A percentile compares a stretch with the other conserved stretches of the same genome.
These are phyloP conservation scores for Chloris gayana DNA, from an alignment of 176 grass and related monocot species.

Conservation along the genomic window DNA sequence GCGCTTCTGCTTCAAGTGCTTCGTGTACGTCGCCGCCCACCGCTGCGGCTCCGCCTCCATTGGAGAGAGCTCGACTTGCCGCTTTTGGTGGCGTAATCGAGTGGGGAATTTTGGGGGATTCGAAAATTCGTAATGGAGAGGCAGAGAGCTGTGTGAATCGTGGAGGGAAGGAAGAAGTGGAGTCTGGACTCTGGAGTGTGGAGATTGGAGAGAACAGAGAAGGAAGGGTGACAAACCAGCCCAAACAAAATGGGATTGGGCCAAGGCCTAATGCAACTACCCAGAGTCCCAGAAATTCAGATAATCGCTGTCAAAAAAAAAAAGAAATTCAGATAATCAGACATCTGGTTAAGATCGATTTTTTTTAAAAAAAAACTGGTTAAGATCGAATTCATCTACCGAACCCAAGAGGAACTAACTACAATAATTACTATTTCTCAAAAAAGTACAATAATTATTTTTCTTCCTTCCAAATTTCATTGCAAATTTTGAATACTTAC, in stretches of 20 bases:
- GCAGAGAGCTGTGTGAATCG: background rate
- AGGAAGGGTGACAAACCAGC: background rate
- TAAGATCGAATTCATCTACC: too few species aligned
- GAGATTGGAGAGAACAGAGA: background rate
- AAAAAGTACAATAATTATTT: too few species aligned
- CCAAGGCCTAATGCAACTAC: background rate
- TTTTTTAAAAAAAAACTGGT: too few species aligned
- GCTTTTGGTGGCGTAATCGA: background rate
- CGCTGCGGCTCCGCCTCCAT: conserved; percentile 45
- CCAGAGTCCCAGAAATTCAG: too few species aligned
- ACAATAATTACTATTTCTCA: too few species aligned
- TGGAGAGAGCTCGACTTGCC: background rate
- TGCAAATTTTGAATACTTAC: background rate
- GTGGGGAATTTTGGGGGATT: conserved; percentile 17
- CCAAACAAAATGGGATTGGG: background rate
- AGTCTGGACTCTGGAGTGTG: too few species aligned
- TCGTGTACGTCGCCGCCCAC: conserved; percentile 78
- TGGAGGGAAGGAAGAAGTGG: background rate
- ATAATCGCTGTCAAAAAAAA: too few species aligned
- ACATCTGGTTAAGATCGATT: too few species aligned
- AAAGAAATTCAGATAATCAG: too few species aligned
- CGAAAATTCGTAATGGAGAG: conserved; percentile 14
- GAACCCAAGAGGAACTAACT: too few species aligned
- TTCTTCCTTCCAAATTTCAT: background rate
- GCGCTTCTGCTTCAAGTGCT: conserved; percentile 86